Percentiles rank a stretch among this genome's conserved stretches.
Conservation (phyloP, 139 green algal species). For the Tetradesmus lagerheimii region DNA sequence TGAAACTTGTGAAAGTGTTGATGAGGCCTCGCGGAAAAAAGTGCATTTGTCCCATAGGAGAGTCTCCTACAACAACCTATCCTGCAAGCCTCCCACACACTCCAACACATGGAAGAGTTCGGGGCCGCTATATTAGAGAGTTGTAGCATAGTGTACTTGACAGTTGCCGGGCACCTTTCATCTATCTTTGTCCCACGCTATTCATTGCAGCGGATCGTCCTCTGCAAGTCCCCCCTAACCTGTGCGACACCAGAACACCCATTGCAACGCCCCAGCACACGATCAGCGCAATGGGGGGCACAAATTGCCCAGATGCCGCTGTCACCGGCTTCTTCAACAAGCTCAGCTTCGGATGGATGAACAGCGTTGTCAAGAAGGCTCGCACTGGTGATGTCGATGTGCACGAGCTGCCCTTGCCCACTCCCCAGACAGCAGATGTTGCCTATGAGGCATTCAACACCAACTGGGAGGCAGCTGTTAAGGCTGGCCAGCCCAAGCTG, state of each 20-base stretch:
- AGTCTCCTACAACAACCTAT: neutral
- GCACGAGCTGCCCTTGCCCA: constrained; percentile 62
- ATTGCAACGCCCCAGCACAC: neutral
- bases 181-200: neutral
- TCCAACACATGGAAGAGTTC: too few relatives aligned
- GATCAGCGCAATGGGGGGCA: neutral
- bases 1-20: too few relatives aligned
- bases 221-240: neutral
- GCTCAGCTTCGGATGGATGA: constrained; percentile 49
- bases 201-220: neutral
- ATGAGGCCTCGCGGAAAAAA: too few relatives aligned
- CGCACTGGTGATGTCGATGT: constrained; percentile 49
- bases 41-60: too few relatives aligned
- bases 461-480: constrained; percentile 46
- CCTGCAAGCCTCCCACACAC: neutral
- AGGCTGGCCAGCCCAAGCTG: constrained; percentile 16
- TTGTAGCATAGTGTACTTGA: neutral
- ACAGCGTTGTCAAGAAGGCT: constrained; percentile 41
- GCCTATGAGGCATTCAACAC: constrained; percentile 45
- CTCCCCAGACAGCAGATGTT: constrained; percentile 53
- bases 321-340: constrained; percentile 38
- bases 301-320: constrained; percentile 7
- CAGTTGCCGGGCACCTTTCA: neutral
- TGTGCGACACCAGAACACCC: neutral
- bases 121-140: neutral